Evolutionary conservation across 345 rosid genomes (phyloP).

Genomic region (Erodium maritimum): DNA sequence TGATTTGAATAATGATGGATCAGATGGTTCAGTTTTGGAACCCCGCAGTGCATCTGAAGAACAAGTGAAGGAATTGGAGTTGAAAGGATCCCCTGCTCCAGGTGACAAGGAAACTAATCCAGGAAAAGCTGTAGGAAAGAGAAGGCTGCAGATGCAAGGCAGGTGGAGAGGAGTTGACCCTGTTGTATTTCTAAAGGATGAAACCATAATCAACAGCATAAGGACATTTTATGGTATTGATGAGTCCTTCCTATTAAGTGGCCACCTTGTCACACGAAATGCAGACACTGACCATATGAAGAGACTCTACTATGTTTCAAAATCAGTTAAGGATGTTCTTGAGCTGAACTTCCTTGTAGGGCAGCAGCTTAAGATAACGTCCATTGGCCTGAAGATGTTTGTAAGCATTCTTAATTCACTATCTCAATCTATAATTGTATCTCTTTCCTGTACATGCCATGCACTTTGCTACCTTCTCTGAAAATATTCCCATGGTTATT

Average conservation of each 20-base stretch:
- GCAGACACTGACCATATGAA: conserved; percentile 68
- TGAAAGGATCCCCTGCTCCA: conserved; percentile 20
- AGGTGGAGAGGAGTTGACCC: conserved; percentile 98
- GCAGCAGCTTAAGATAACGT: conserved; percentile 77
- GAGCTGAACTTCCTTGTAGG: conserved; percentile 66
- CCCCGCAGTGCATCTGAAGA: conserved; percentile 17
- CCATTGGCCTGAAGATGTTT: conserved; percentile 93
- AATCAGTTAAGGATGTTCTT: conserved; percentile 64
- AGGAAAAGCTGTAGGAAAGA: conserved; percentile 39
- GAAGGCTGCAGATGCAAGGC: conserved; percentile 85
- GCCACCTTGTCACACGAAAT: conserved; percentile 81
- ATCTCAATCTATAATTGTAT: neutral
- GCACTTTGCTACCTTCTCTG: too few species aligned
- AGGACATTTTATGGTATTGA: conserved; percentile 73
- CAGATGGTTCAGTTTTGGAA: conserved; percentile 17
- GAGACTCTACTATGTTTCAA: conserved; percentile 83
- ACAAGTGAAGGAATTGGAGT: conserved; percentile 6
- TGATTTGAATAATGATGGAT: conserved; percentile 22
- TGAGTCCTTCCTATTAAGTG: conserved; percentile 54
- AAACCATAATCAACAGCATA: conserved; percentile 46
- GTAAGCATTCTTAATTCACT: conserved; percentile 34
- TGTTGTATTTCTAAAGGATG: conserved; percentile 67
- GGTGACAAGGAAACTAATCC: conserved; percentile 27
- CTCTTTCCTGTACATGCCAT: too few species aligned
- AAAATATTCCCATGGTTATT: too few species aligned